Evolutionary conservation across 768 basidiomycete species (phyloP).

Genomic region (Hortiboletus campestris): DNA sequence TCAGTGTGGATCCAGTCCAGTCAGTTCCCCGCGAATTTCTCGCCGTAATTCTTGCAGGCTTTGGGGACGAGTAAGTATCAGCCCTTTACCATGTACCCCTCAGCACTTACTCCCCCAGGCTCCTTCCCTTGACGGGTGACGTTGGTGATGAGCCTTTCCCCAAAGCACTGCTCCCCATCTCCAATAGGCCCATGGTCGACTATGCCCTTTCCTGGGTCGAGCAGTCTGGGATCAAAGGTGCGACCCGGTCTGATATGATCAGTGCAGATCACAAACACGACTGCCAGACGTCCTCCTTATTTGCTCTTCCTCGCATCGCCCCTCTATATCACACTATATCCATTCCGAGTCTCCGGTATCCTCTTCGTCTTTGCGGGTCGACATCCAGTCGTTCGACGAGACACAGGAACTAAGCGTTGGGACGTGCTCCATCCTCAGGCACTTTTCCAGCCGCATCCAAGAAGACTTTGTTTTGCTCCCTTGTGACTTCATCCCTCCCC

Average conservation of each 20-base stretch:
- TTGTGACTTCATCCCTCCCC: conserved; percentile 86
- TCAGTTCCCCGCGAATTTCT: conserved; percentile 74
- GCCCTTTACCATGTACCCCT: background rate
- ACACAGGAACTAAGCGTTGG: conserved; percentile 62
- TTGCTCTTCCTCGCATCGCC: conserved; percentile 74
- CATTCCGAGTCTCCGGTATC: conserved; percentile 69
- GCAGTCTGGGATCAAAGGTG: conserved; percentile 81
- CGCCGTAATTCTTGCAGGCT: conserved; percentile 85
- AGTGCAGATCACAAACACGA: conserved; percentile 6
- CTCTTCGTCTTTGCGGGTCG: conserved; percentile 64
- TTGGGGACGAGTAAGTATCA: conserved; percentile 78
- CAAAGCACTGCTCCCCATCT: conserved; percentile 85
- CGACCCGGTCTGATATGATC: conserved; percentile 11
- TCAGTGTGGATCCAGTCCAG: conserved; percentile 53
- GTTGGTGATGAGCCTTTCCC: conserved; percentile 81
- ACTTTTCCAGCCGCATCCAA: conserved; percentile 73
- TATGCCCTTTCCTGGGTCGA: conserved; percentile 85
- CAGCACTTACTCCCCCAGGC: conserved; percentile 40
- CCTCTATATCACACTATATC: conserved; percentile 79
- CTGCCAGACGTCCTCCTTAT: conserved; percentile 78
- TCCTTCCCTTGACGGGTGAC: conserved; percentile 71
- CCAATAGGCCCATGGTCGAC: conserved; percentile 84
- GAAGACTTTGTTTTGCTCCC: conserved; percentile 88
- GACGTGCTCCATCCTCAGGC: conserved; percentile 71
- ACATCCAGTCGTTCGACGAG: conserved; percentile 80